phyloP scores from a whole-genome alignment of 805 yeast species.

The Starmerella stigmatis region DNA sequence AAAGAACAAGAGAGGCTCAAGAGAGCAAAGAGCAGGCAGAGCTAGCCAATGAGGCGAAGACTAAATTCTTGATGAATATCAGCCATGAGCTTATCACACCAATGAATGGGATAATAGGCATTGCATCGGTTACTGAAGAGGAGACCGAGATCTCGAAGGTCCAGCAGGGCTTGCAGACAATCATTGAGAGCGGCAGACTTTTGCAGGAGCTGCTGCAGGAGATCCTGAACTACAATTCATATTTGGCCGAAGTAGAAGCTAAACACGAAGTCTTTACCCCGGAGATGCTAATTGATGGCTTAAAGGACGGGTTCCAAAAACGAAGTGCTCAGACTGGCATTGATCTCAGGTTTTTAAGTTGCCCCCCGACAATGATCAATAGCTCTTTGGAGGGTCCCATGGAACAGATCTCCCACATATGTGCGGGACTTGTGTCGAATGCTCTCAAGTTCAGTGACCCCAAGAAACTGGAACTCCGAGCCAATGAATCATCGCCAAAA shows the following conservation, averaged over 20 bases:
- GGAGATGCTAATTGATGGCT: constrained; percentile 65
- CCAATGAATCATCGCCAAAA: constrained; percentile 22
- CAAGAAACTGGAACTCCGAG: constrained; percentile 1
- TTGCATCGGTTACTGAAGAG: constrained; percentile 87
- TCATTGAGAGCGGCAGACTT: constrained; percentile 81
- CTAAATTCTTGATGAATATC: constrained; percentile 85
- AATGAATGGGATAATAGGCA: constrained; percentile 87
- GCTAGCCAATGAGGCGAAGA: constrained; percentile 88
- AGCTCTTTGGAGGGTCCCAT: constrained; percentile 68
- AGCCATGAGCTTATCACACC: constrained; percentile 94
- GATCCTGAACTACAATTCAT: constrained; percentile 76
- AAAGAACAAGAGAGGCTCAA: constrained; percentile 79
- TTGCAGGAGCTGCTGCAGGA: constrained; percentile 82
- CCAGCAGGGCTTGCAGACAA: constrained; percentile 62
- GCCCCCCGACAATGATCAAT: constrained; percentile 41
- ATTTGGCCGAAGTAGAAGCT: constrained; percentile 73
- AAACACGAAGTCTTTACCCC: constrained; percentile 70
- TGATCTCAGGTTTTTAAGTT: constrained; percentile 44
- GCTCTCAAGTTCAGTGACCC: constrained; percentile 84
- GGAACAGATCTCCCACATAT: constrained; percentile 76
- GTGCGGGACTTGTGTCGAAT: constrained; percentile 83
- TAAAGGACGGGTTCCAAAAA: constrained; percentile 63
- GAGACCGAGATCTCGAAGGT: constrained; percentile 60
- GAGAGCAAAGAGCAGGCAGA: constrained; percentile 33
- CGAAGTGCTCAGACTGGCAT: constrained; percentile 52